Conservation (phyloP, 2,329 filamentous ascomycete species). For the Bipolaris sorokiniana region DNA sequence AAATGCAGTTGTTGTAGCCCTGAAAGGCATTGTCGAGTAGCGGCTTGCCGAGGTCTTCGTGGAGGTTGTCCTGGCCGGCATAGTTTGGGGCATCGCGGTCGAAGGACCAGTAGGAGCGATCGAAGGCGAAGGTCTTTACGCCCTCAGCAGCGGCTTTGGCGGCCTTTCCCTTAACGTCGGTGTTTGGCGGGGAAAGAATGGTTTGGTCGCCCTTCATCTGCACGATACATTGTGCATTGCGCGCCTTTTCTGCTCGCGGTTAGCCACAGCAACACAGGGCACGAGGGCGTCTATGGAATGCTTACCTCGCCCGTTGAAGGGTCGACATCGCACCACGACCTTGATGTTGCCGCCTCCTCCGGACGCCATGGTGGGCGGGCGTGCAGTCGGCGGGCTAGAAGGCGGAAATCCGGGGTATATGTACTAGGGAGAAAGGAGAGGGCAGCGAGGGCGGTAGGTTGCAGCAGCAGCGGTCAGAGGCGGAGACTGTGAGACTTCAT, state of each 20-base stretch:
- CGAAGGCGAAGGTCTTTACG: slow-evolving; percentile 90
- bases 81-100: slow-evolving; percentile 80
- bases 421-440: slow-evolving; percentile 18
- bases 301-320: slow-evolving; percentile 92
- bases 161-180: slow-evolving; percentile 65
- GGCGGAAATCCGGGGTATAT: slow-evolving; percentile 13
- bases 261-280: slow-evolving; percentile 12
- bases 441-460: slow-evolving; percentile 19
- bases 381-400: not conserved
- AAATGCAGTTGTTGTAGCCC: slow-evolving; percentile 99
- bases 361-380: slow-evolving; percentile 62
- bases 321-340: slow-evolving; percentile 95
- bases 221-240: slow-evolving; percentile 94
- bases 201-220: slow-evolving; percentile 96
- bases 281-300: not conserved
- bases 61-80: slow-evolving; percentile 87
- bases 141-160: slow-evolving; percentile 68
- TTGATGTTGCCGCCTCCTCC: slow-evolving; percentile 93
- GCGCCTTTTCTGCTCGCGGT: slow-evolving; percentile 75
- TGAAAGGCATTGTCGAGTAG: slow-evolving; percentile 97
- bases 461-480: slow-evolving; percentile 31
- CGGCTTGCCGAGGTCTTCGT: slow-evolving; percentile 84
- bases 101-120: slow-evolving; percentile 98
- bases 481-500: slow-evolving; percentile 35
- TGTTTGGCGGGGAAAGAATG: slow-evolving; percentile 74